Evolutionary conservation across 2,329 filamentous ascomycete species (phyloP).

Genomic region (Aaosphaeria pasadenensis): DNA sequence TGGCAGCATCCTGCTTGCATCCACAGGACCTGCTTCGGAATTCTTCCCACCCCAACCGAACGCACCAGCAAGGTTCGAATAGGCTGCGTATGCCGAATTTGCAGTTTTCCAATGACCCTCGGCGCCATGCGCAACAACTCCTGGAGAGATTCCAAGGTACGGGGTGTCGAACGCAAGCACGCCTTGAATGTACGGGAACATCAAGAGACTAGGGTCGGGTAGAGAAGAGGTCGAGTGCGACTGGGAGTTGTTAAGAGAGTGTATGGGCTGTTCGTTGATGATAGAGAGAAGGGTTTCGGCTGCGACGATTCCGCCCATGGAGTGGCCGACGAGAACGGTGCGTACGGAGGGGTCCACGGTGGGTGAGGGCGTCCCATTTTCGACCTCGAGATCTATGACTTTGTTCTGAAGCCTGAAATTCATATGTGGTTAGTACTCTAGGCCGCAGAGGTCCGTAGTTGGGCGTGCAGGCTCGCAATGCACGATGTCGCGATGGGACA

Average conservation of each 20-base stretch:
- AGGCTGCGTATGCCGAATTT: slow-evolving; percentile 65
- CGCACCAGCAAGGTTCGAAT: slow-evolving; percentile 59
- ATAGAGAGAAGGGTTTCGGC: slow-evolving; percentile 82
- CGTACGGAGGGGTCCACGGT: slow-evolving; percentile 83
- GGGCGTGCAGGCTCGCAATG: background rate
- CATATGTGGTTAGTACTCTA: background rate
- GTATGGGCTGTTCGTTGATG: slow-evolving; percentile 51
- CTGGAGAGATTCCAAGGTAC: slow-evolving; percentile 76
- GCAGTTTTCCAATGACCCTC: slow-evolving; percentile 82
- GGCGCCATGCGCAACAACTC: slow-evolving; percentile 80
- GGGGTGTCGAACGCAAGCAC: slow-evolving; percentile 94
- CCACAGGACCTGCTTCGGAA: slow-evolving; percentile 18
- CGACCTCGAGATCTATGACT: slow-evolving; percentile 92
- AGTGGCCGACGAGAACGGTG: slow-evolving; percentile 80
- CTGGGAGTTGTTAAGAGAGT: slow-evolving; percentile 33
- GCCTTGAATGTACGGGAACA: slow-evolving; percentile 92
- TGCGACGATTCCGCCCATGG: slow-evolving; percentile 86
- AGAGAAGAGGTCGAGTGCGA: slow-evolving; percentile 31
- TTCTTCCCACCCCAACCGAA: slow-evolving; percentile 58
- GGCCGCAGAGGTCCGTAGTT: background rate
- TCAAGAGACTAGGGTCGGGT: slow-evolving; percentile 58
- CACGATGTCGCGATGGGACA: background rate
- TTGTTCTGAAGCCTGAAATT: slow-evolving; percentile 73
- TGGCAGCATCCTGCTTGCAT: slow-evolving; percentile 34
- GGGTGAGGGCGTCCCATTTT: slow-evolving; percentile 73